phyloP scores from a whole-genome alignment of 345 rosid genomes.

The Raphanus sativus region DNA sequence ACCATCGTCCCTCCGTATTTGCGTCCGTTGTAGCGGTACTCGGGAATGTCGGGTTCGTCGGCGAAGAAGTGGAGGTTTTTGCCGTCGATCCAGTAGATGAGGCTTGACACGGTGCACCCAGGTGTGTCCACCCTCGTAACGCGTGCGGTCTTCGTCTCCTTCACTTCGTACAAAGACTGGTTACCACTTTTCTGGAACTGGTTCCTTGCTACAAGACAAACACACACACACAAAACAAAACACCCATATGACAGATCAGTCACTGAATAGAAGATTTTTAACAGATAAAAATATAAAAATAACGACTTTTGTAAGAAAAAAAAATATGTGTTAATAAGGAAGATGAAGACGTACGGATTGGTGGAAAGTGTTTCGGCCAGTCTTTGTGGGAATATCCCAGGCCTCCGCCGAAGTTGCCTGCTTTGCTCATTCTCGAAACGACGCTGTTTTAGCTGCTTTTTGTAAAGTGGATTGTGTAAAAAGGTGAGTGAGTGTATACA shows the following conservation, averaged over 20 bases:
- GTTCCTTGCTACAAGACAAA: neutral
- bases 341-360: neutral
- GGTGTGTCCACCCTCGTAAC: neutral
- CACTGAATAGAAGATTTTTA: neutral
- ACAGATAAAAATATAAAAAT: neutral
- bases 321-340: neutral
- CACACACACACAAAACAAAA: neutral
- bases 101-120: slow-evolving; percentile 6
- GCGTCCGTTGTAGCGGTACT: slow-evolving; percentile 13
- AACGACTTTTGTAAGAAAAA: neutral
- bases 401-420: neutral
- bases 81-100: slow-evolving; percentile 10
- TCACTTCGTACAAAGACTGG: neutral
- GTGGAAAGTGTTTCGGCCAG: neutral
- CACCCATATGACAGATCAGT: neutral
- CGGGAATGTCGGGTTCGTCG: slow-evolving; percentile 8
- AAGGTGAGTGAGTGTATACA: neutral
- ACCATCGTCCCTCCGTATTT: slow-evolving; percentile 21
- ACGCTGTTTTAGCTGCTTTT: neutral
- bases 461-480: neutral
- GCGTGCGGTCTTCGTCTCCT: neutral
- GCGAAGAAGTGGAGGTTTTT: slow-evolving; percentile 21
- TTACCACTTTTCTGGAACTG: neutral
- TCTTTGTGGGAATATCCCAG: neutral
- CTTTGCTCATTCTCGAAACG: neutral